Evolutionary conservation across 2,329 filamentous ascomycete genomes (phyloP), one percentile per base, ranked within the genome.

Genomic region (Nannizzia gypsea): DNA sequence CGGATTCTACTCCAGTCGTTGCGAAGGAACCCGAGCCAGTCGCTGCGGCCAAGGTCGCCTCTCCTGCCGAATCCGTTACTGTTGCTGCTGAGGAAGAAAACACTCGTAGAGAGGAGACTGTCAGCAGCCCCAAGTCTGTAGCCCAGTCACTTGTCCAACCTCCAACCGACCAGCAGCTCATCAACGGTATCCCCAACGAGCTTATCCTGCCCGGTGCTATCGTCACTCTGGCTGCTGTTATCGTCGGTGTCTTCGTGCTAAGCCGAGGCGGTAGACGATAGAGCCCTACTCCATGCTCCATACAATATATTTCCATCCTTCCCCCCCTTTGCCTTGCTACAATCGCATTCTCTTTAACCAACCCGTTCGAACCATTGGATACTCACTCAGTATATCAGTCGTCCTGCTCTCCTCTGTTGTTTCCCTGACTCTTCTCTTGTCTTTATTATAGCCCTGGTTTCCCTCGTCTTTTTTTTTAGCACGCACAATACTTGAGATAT

Each of bases 171-270:
- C 85, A 92, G 62, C 89, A 95, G 74, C 78, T 96, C 61, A 92
- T 99, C 69, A 82, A 86, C 1, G 93, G 93, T 59, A 88, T 99
- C 36, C 90, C 93, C 6, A 99, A 99, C 70, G 93, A 99, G 69
- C 78, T 97, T 59, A 79, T 99, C 17, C 81, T 97, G 46, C 93
- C 93, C 0, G 93, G 93, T 65, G 93, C 93, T 20, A 92, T 99
- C 71, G 90, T 93, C 60, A 91, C 91, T n/a, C 76, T 99, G 69
- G 93, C 92, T 8, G 89, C 95, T 48, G 91, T 96, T 40, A 96
- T 99, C 73, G 81, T 95, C 44, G 89, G 89, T 65, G 92, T 97
- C 9, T 99, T 99, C 76, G 85, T 90, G 46, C 84, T 99, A 68
- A 85, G 89, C 62, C 84, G 90, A 15, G 78, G 57, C 11, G 63